Evolutionary conservation across 1,139 yeast species (phyloP), one percentile per base, ranked within the genome.

Genomic region (Debaryomyces udenii): DNA sequence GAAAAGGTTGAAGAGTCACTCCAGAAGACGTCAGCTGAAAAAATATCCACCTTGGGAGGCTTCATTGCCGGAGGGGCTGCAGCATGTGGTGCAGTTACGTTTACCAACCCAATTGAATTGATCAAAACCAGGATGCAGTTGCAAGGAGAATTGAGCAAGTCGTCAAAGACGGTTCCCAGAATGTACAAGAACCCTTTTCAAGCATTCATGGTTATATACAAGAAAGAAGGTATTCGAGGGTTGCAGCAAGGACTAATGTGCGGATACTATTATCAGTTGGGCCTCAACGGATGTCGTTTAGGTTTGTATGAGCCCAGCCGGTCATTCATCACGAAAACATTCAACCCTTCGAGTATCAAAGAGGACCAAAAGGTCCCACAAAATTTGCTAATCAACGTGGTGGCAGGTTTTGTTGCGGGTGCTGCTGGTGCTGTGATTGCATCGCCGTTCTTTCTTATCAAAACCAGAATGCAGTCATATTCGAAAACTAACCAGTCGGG

Each of bases 71-170:
- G 98, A 3, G 96, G 96, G 5, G 51, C 89, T 9, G 99, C 99
- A 1, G 97, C 98, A 3, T 91, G 98, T 68, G 95, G 96, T 40
- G 98, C 99, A 0, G 99, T 93, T 28, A 93, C 97, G 0, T 86
- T 91, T 62, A 91, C 98, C 9, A 93, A 93, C 59, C 99, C 99
- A 6, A 86, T 93, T 45, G 99, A 93, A 60, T 74, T 93, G 50
- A 89, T 91, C 56, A 93, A 93, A 67, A 93, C 95, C 3, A 75
- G 98, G 64, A 87, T 93, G 96, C 99, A 93, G 64, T 72, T 93
- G 31, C 97, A 93, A 65, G 99, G 99, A 42, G 98, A 93, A 64
- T 72, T 93, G 39, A 70, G 82, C 3, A 74, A 82, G 24, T 61
- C 65, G 27, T 75, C 80, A 2, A 56, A 55, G 22, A 64, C 71